Conservation (phyloP, 2,329 filamentous ascomycete species). For the Pseudopithomyces maydicus region DNA sequence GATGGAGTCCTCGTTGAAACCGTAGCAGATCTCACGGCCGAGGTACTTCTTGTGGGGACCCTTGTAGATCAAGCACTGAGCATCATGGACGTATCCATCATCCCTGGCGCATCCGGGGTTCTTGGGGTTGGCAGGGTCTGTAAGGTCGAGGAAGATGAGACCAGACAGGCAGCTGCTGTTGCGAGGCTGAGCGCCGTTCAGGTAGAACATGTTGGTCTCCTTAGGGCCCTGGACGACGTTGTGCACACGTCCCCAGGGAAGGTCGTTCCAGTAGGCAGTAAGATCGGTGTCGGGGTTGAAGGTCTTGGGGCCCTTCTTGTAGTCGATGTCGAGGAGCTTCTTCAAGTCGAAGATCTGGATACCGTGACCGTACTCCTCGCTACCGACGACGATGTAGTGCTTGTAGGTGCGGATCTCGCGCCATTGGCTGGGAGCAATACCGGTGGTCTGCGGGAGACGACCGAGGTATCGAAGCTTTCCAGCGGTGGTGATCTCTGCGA, state of each 20-base stretch:
- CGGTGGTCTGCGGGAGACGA: conserved; percentile 53
- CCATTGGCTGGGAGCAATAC: conserved; percentile 52
- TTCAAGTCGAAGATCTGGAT: conserved; percentile 65
- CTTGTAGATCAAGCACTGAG: conserved; percentile 62
- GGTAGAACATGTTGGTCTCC: conserved; percentile 39
- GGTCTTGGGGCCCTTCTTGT: conserved; percentile 33
- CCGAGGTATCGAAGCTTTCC: conserved; percentile 59
- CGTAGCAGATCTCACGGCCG: conserved; percentile 60
- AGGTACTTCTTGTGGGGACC: conserved; percentile 56
- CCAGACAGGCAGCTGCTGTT: conserved; percentile 54
- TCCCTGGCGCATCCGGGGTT: conserved; percentile 58
- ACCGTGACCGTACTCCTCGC: conserved; percentile 55
- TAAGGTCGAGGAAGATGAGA: conserved; percentile 64
- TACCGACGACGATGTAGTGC: conserved; percentile 50
- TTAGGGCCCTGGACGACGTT: conserved; percentile 40
- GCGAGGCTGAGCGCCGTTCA: conserved; percentile 39
- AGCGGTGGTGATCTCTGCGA: conserved; percentile 55
- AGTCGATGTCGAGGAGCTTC: conserved; percentile 44
- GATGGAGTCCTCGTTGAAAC: conserved; percentile 59
- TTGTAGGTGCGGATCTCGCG: conserved; percentile 56
- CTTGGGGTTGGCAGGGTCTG: conserved; percentile 57
- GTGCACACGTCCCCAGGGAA: conserved; percentile 44
- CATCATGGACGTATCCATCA: conserved; percentile 66
- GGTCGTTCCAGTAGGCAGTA: conserved; percentile 29
- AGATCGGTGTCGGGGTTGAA: conserved; percentile 38